Conservation (phyloP, 78 protist species). For the Cyanophora paradoxa region DNA sequence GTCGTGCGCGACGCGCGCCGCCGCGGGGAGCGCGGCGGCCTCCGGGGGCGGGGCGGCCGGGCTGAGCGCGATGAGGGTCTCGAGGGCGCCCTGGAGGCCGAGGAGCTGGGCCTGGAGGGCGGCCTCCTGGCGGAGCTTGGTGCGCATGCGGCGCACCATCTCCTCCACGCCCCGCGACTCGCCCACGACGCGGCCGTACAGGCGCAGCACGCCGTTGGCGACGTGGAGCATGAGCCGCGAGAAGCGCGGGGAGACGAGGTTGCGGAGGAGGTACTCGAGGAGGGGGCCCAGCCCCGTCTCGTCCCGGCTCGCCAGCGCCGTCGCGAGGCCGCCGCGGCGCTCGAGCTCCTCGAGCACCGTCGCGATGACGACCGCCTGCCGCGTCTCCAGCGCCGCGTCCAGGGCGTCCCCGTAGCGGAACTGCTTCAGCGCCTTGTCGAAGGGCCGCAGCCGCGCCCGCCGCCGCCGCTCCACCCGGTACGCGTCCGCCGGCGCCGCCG, state of each 20-base stretch:
- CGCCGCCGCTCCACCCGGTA: not conserved
- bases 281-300: slow-evolving; percentile 31
- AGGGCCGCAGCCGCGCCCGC: not conserved
- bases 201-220: slow-evolving; percentile 6
- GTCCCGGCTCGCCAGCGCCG: slow-evolving; percentile 30
- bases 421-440: slow-evolving; percentile 14
- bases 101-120: not conserved
- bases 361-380: slow-evolving; percentile 3
- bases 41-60: not conserved
- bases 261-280: slow-evolving; percentile 7
- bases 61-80: slow-evolving; percentile 1
- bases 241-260: slow-evolving; percentile 21
- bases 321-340: slow-evolving; percentile 20
- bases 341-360: slow-evolving; percentile 28
- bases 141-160: not conserved
- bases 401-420: slow-evolving; percentile 38
- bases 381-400: slow-evolving; percentile 28
- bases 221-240: slow-evolving; percentile 13
- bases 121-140: not conserved
- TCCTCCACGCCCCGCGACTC: slow-evolving; percentile 14
- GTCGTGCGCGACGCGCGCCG: not conserved
- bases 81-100: not conserved
- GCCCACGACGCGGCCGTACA: slow-evolving; percentile 18
- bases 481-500: not conserved
- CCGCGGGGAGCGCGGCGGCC: not conserved